phyloP scores from a whole-genome alignment of 2,329 filamentous ascomycete species.

The Helicocarpus griseus region DNA sequence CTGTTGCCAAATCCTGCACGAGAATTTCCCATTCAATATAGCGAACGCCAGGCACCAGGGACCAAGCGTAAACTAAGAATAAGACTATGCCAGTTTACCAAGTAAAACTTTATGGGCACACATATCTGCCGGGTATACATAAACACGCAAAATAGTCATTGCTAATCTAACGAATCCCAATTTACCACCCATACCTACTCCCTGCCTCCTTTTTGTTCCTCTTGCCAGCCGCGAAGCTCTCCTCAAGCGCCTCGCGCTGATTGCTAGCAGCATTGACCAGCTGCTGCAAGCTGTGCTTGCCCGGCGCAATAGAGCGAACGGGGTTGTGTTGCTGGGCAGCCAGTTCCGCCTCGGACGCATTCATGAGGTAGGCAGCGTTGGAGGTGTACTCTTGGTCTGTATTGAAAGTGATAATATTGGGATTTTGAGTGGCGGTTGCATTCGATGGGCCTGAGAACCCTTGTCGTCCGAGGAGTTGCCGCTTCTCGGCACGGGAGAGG shows the following conservation, averaged over 20 bases:
- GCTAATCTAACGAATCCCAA: background rate
- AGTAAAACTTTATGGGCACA: background rate
- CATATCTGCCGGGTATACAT: background rate
- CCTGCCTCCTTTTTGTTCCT: conserved; percentile 74
- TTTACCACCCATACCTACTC: conserved; percentile 71
- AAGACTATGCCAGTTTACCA: no score
- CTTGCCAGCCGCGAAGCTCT: conserved; percentile 76
- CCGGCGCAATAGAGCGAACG: conserved; percentile 69
- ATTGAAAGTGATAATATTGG: conserved; percentile 76
- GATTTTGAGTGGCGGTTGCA: conserved; percentile 31
- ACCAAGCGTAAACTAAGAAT: no score
- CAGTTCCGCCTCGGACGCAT: conserved; percentile 48
- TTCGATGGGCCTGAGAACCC: background rate
- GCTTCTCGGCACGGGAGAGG: conserved; percentile 63
- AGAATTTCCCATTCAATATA: no score
- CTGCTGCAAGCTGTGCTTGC: conserved; percentile 83
- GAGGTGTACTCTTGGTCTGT: conserved; percentile 77
- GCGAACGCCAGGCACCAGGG: no score
- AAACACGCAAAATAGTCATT: background rate
- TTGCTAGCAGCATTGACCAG: conserved; percentile 72
- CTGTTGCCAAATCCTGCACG: no score
- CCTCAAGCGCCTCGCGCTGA: conserved; percentile 80
- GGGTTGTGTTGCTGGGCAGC: conserved; percentile 60
- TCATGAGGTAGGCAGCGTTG: conserved; percentile 67
- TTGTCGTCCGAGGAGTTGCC: conserved; percentile 75